Base-by-base conservation (phyloP, 441 rosid species). In the Gossypium trilobum region DNA sequence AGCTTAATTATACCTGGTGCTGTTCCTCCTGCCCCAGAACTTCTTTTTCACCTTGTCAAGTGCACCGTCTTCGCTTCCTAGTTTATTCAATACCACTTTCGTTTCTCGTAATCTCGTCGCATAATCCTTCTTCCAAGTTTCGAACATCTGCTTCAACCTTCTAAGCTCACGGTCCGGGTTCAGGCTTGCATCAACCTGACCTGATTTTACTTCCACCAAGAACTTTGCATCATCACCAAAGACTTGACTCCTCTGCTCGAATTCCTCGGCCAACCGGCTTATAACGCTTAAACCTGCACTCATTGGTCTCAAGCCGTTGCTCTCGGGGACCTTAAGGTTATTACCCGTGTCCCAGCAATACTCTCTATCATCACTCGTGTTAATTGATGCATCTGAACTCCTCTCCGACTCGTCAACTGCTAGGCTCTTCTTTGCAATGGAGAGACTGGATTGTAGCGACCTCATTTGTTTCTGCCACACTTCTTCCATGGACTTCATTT, bases 401-500 rank as follows among this genome's bases (percentile, higher is more conserved):
- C 97, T 87, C 57, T 81, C 87, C 0, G 98, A 91, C 83, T 87
- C 93, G 50, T 95, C 97, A 4, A 89, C 77, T 7, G 94, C 92
- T 20, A 95, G 88, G 85, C 99, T 92, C 87, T 87, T 92, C 88
- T 93, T 95, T 66, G 98, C 99, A 58, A 95, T 95, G 27, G 99
- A 95, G 44, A 92, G 95, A 60, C 98, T 92, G 23, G 98, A 95
- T 67, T 95, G 98, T 63, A 95, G 84, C 0, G 99, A 95, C 74
- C 98, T 78, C 99, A 92, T 95, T 83, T 95, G 98, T 75, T 95
- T 95, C 75, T 95, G 99, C 98, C 99, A 92, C 74, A 91, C 90
- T 77, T 95, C 97, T 80, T 95, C 99, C 99, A 95, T 95, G 69
- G 99, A 95, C 80, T 92, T 95, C 99, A 95, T 92, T 81, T 92